phyloP scores from a whole-genome alignment of 768 basidiomycete species.

The Amanita molliuscula region DNA sequence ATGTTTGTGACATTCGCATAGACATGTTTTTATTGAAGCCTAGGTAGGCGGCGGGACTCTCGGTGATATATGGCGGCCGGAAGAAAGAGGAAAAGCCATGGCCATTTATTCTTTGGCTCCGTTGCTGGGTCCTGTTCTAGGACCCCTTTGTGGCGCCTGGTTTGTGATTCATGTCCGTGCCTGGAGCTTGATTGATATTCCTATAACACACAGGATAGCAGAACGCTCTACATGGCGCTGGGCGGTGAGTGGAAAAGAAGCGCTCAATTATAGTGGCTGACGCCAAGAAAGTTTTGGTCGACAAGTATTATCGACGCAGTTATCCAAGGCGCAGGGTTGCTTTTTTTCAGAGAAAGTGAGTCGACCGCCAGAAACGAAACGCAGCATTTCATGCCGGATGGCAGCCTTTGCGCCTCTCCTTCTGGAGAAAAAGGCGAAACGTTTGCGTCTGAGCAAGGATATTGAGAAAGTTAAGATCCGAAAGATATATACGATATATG shows the following conservation, averaged over 20 bases:
- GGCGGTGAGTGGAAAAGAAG: constrained; percentile 34
- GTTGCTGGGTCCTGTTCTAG: constrained; percentile 53
- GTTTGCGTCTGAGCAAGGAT: constrained; percentile 33
- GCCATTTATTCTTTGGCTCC: constrained; percentile 59
- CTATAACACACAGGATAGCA: constrained; percentile 35
- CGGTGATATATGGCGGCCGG: constrained; percentile 49
- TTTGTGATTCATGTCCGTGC: neutral
- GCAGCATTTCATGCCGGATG: constrained; percentile 19
- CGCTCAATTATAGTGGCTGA: neutral
- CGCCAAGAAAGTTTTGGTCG: constrained; percentile 47
- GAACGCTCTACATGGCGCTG: constrained; percentile 60
- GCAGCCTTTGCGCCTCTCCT: constrained; percentile 35
- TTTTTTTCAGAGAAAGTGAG: constrained; percentile 54
- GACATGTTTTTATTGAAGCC: neutral
- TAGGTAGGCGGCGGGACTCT: constrained; percentile 56
- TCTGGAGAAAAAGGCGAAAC: constrained; percentile 39
- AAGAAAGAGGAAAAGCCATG: constrained; percentile 55
- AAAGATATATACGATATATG: constrained; percentile 38
- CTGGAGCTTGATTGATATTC: neutral
- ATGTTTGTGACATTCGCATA: constrained; percentile 25
- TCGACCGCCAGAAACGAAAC: neutral
- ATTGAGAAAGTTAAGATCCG: constrained; percentile 29
- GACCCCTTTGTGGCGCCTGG: constrained; percentile 43
- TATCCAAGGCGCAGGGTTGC: constrained; percentile 44
- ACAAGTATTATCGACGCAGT: constrained; percentile 45